Base-by-base conservation (phyloP, 805 yeast genomes). In the Lipomyces spencermartinsiae region DNA sequence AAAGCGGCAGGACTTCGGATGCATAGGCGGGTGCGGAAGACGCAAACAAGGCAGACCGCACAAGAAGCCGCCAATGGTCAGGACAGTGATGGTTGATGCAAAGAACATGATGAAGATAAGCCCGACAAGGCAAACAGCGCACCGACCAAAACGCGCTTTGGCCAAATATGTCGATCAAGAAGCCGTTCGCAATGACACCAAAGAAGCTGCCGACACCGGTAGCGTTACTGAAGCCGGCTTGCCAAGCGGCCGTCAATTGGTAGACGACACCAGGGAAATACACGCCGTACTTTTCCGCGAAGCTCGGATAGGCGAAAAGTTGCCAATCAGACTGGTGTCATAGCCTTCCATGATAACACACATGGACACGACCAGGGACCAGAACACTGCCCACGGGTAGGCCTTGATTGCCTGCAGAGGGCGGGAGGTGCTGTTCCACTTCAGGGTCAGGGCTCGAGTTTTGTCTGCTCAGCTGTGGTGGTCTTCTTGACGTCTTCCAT, bases 1-100 rank as follows among this genome's bases (percentile, higher is more conserved):
- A n/a, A n/a, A n/a, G n/a, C n/a, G 89, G 89, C 66, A 85, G 80
- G 49, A 85, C 85, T 72, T 86, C 89, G 16, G 86, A 80, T 16
- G 88, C 86, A 73, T 86, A 86, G 3, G 86, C 78, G 10, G 85
- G 84, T 2, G 86, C 79, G 72, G 85, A 74, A 43, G 85, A n/a
- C n/a, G n/a, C n/a, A n/a, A n/a, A n/a, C n/a, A n/a, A n/a, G 83
- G 80, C 39, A 85, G 49, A 19, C 78, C 68, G 37, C 82, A 76
- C 9, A 81, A 72, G 22, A 81, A 71, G 70, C 80, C 80, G 25
- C 83, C 84, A 25, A 74, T 82, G 58, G 78, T 74, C 67, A 82
- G 76, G 43, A 78, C 81, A 8, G 76, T 77, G 39, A 79, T 70
- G 66, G 75, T 77, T 10, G 80, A 79, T 34, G 87, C 84, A 73